Conservation (phyloP, 768 basidiomycete genomes). For the Mycena floridula region DNA sequence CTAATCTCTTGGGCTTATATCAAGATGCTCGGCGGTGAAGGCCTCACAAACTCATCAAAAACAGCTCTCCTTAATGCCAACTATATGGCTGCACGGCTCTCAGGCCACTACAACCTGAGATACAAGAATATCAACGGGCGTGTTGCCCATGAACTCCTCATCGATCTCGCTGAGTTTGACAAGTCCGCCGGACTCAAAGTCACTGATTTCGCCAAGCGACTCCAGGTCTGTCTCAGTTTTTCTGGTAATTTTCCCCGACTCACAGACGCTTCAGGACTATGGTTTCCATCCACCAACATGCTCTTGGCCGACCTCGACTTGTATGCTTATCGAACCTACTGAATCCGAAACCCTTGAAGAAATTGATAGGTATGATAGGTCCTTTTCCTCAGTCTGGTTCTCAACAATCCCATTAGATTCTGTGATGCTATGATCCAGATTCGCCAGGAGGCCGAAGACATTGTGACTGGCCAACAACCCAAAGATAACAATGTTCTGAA, state of each 20-base stretch:
- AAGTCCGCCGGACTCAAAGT: slow-evolving; percentile 88
- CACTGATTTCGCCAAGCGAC: slow-evolving; percentile 91
- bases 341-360: slow-evolving; percentile 94
- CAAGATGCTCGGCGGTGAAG: slow-evolving; percentile 97
- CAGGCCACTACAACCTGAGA: slow-evolving; percentile 76
- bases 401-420: slow-evolving; percentile 47
- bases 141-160: slow-evolving; percentile 93
- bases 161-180: slow-evolving; percentile 94
- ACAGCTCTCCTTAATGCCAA: slow-evolving; percentile 92
- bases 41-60: slow-evolving; percentile 80
- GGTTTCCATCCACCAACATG: slow-evolving; percentile 97
- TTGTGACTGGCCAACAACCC: slow-evolving; percentile 82
- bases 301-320: slow-evolving; percentile 96
- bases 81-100: slow-evolving; percentile 90
- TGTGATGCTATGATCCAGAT: slow-evolving; percentile 99
- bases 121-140: slow-evolving; percentile 89
- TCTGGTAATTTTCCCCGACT: not conserved
- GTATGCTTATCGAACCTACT: slow-evolving; percentile 97
- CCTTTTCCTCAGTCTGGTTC: not conserved
- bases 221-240: slow-evolving; percentile 55
- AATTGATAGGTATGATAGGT: slow-evolving; percentile 61
- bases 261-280: slow-evolving; percentile 52
- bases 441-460: slow-evolving; percentile 83
- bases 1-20: slow-evolving; percentile 99
- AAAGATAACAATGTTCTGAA: slow-evolving; percentile 88